Evolutionary conservation across 495 filamentous ascomycete genomes (phyloP).

Genomic region (Talaromyces wortmannii): DNA sequence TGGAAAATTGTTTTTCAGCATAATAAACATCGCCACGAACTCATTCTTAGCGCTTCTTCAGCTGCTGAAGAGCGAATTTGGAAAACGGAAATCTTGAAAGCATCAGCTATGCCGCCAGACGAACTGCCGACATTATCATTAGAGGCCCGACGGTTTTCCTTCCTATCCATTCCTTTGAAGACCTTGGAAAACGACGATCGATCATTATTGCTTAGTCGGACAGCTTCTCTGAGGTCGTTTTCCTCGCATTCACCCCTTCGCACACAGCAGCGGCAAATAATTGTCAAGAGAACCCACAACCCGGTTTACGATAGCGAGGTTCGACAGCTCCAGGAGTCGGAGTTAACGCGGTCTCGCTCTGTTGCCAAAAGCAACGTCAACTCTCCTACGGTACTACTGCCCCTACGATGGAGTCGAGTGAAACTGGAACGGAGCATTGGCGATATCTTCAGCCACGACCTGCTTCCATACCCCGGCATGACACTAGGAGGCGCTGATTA

Average conservation of each 20-base stretch:
- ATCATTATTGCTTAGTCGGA: slow-evolving; percentile 62
- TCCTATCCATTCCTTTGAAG: slow-evolving; percentile 60
- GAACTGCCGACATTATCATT: slow-evolving; percentile 15
- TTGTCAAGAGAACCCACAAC: slow-evolving; percentile 83
- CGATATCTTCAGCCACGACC: slow-evolving; percentile 80
- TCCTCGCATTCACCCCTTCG: slow-evolving; percentile 54
- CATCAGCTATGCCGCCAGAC: slow-evolving; percentile 15
- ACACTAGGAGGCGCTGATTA: slow-evolving; percentile 51
- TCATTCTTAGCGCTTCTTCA: slow-evolving; percentile 85
- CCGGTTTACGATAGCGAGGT: slow-evolving; percentile 46
- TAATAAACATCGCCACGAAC: slow-evolving; percentile 69
- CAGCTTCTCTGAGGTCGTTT: slow-evolving; percentile 74
- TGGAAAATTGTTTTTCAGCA: slow-evolving; percentile 92
- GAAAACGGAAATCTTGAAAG: slow-evolving; percentile 40
- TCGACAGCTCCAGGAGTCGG: slow-evolving; percentile 8
- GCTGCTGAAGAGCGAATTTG: slow-evolving; percentile 74
- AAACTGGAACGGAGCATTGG: slow-evolving; percentile 67
- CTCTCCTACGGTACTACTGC: slow-evolving; percentile 33
- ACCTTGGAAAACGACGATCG: slow-evolving; percentile 71
- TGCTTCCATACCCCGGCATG: slow-evolving; percentile 84
- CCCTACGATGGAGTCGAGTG: slow-evolving; percentile 66
- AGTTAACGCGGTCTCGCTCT: slow-evolving; percentile 20
- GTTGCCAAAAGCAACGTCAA: slow-evolving; percentile 13
- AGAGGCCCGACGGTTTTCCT: slow-evolving; percentile 31
- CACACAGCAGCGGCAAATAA: slow-evolving; percentile 54